phyloP scores from a whole-genome alignment of 371 early-diverging fungal genomes.

The Rhizopus arrhizus region DNA sequence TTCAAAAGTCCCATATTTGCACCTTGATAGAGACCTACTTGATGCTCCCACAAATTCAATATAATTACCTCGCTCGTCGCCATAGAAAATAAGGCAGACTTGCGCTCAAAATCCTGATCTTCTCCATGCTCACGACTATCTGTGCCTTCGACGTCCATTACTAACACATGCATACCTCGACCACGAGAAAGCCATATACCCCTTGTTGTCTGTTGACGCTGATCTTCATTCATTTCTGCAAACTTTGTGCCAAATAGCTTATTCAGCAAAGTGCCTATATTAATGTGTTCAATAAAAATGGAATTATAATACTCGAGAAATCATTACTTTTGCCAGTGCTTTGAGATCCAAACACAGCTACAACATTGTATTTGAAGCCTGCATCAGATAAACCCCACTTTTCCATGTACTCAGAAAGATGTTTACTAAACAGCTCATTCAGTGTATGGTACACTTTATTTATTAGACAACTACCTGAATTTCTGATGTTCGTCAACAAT shows the following conservation, averaged over 20 bases:
- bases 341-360: conserved; percentile 98
- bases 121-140: conserved; percentile 98
- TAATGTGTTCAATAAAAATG: neutral
- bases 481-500: conserved; percentile 81
- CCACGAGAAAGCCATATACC: conserved; percentile 95
- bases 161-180: conserved; percentile 79
- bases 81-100: conserved; percentile 95
- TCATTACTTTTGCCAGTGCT: conserved; percentile 94
- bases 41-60: conserved; percentile 97
- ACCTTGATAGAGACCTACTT: conserved; percentile 97
- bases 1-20: conserved; percentile 98
- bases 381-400: conserved; percentile 82
- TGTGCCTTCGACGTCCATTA: conserved; percentile 98
- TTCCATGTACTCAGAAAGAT: conserved; percentile 73
- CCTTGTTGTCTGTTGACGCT: conserved; percentile 92
- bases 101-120: conserved; percentile 98
- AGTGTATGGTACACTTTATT: neutral
- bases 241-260: conserved; percentile 91
- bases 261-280: conserved; percentile 90
- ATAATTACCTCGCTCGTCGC: conserved; percentile 95
- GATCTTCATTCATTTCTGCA: conserved; percentile 89
- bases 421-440: conserved; percentile 44
- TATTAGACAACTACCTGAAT: conserved; percentile 65
- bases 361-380: conserved; percentile 95
- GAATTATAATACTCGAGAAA: neutral